phyloP scores from a whole-genome alignment of 2,329 filamentous ascomycete genomes.

The Pseudogymnoascus sp. region DNA sequence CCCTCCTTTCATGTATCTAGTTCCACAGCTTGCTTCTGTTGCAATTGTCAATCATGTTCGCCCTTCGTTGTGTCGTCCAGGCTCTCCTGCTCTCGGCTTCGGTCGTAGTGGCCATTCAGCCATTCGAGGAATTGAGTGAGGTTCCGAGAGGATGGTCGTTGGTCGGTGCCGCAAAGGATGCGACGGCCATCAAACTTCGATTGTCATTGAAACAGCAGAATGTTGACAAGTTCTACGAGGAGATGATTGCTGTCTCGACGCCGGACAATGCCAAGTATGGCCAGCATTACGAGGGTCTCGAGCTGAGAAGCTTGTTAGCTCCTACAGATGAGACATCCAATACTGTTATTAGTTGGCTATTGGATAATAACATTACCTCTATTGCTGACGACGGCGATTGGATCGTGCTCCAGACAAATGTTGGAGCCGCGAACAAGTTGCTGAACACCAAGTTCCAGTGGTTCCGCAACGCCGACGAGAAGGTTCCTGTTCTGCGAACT shows the following conservation, averaged over 20 bases:
- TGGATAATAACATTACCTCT: constrained; percentile 27
- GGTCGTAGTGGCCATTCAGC: constrained; percentile 12
- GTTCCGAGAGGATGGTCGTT: constrained; percentile 19
- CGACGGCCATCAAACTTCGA: constrained; percentile 16
- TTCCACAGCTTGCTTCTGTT: not conserved
- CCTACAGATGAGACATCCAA: constrained; percentile 32
- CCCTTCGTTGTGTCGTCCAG: constrained; percentile 11
- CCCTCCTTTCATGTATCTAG: not conserved
- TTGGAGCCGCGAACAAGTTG: constrained; percentile 31
- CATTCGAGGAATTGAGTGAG: constrained; percentile 16
- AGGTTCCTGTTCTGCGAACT: constrained; percentile 31
- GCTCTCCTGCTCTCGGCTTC: constrained; percentile 14
- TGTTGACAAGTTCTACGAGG: constrained; percentile 18
- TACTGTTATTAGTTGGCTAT: constrained; percentile 37
- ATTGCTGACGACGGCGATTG: constrained; percentile 33
- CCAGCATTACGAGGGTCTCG: constrained; percentile 38
- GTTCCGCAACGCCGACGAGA: constrained; percentile 26
- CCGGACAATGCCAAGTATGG: constrained; percentile 41
- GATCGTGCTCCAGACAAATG: constrained; percentile 20
- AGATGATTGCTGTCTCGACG: constrained; percentile 33
- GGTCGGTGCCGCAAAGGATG: constrained; percentile 13
- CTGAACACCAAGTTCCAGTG: constrained; percentile 34
- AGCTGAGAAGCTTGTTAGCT: constrained; percentile 37
- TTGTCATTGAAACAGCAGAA: constrained; percentile 20
- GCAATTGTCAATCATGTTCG: constrained; percentile 14